Conservation (phyloP, 2,329 filamentous ascomycete species). For the Sphaerostilbella broomeana region DNA sequence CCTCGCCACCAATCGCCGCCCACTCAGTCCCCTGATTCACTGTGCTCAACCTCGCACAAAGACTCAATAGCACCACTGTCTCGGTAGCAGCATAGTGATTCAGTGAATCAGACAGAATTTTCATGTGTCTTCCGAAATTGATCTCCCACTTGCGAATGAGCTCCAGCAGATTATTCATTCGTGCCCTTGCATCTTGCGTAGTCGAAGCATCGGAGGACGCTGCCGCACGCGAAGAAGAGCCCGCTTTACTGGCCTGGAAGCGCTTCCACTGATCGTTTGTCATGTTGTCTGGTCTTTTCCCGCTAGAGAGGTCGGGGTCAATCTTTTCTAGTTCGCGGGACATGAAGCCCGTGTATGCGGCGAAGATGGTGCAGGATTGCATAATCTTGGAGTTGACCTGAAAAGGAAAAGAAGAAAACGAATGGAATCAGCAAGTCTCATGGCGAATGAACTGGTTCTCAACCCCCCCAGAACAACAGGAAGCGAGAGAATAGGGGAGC, state of each 20-base stretch:
- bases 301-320: slow-evolving; percentile 67
- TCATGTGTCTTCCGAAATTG: slow-evolving; percentile 85
- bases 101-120: slow-evolving; percentile 87
- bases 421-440: no score
- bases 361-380: slow-evolving; percentile 92
- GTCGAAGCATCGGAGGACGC: slow-evolving; percentile 29
- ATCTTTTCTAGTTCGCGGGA: slow-evolving; percentile 77
- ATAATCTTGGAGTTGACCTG: slow-evolving; percentile 97
- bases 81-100: slow-evolving; percentile 98
- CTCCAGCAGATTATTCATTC: slow-evolving; percentile 74
- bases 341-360: slow-evolving; percentile 80
- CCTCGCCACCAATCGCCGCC: slow-evolving; percentile 52
- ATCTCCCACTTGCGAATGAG: slow-evolving; percentile 87
- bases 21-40: slow-evolving; percentile 71
- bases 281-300: slow-evolving; percentile 54
- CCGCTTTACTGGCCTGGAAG: slow-evolving; percentile 44
- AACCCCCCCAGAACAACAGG: slow-evolving; percentile 4
- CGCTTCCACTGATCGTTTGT: slow-evolving; percentile 54
- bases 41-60: slow-evolving; percentile 76
- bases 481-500: not conserved
- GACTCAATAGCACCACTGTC: slow-evolving; percentile 84
- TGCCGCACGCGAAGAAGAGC: slow-evolving; percentile 27
- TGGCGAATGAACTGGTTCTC: no score
- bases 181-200: slow-evolving; percentile 33
- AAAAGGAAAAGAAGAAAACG: not conserved